A percentile compares a stretch with the other conserved stretches of the same genome.
These are phyloP conservation scores for Claviceps africana DNA, from an alignment of 2,329 filamentous ascomycete genomes.

Conservation along the genomic window DNA sequence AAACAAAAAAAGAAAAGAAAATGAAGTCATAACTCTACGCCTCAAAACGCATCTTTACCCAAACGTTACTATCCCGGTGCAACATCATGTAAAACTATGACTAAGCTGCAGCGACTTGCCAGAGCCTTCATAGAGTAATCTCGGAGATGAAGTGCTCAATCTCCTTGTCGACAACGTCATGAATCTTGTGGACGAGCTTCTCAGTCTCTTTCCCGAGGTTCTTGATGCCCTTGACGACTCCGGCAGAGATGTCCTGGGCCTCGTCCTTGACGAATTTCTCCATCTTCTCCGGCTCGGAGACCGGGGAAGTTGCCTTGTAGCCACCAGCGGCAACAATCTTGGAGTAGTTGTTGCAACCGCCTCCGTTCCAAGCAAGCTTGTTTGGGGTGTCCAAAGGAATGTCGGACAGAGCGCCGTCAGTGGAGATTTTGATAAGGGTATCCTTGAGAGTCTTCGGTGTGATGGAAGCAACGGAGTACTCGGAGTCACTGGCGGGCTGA, in stretches of 20 bases:
- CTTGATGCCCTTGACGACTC: conserved; percentile 41
- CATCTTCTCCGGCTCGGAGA: conserved; percentile 40
- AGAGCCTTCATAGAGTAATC: conserved; percentile 23
- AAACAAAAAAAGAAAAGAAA: background rate
- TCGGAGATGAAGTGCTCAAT: conserved; percentile 45
- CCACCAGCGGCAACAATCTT: conserved; percentile 62
- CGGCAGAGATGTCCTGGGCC: conserved; percentile 43
- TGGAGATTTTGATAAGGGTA: conserved; percentile 71
- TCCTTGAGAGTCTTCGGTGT: conserved; percentile 91
- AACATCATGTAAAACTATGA: background rate
- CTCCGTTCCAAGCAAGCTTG: conserved; percentile 97
- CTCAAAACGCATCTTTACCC: conserved; percentile 13
- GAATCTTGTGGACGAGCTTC: conserved; percentile 49
- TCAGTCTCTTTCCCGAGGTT: conserved; percentile 41
- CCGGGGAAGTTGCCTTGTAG: conserved; percentile 43
- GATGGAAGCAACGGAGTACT: conserved; percentile 77
- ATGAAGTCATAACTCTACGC: conserved; percentile 6
- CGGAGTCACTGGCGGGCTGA: conserved; percentile 78
- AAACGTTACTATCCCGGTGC: conserved; percentile 4
- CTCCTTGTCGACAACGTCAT: conserved; percentile 47
- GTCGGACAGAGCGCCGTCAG: conserved; percentile 61
- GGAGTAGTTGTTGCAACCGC: conserved; percentile 81
- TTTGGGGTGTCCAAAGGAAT: conserved; percentile 81
- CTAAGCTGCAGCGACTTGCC: background rate
- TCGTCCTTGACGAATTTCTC: conserved; percentile 47